Conservation (phyloP, 768 basidiomycete genomes). For the Inosperma sp. region DNA sequence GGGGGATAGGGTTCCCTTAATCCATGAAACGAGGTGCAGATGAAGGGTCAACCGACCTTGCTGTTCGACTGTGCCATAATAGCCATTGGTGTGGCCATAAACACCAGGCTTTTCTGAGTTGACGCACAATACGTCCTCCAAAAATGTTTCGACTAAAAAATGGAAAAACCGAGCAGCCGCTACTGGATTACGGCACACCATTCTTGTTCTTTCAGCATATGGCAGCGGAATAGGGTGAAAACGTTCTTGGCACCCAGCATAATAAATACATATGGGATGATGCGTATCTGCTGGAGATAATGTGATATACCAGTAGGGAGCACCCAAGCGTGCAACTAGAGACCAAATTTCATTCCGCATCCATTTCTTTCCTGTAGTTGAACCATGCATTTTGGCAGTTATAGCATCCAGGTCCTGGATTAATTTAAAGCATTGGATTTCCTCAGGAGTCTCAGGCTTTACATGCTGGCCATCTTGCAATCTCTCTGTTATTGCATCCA, state of each 20-base stretch:
- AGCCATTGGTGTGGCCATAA: constrained; percentile 26
- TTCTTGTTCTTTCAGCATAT: background rate
- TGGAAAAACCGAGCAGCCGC: constrained; percentile 26
- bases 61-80: constrained; percentile 38
- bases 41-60: constrained; percentile 36
- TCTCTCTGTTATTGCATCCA: constrained; percentile 15
- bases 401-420: constrained; percentile 32
- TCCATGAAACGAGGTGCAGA: constrained; percentile 34
- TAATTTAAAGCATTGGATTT: constrained; percentile 31
- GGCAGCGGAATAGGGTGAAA: constrained; percentile 20
- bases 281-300: too few species aligned
- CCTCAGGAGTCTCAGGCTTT: constrained; percentile 20
- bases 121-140: constrained; percentile 23
- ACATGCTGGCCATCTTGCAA: constrained; percentile 21
- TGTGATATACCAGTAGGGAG: too few species aligned
- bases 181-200: constrained; percentile 2
- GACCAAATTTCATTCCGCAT: constrained; percentile 30
- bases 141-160: constrained; percentile 25
- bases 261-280: constrained; percentile 31
- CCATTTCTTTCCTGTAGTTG: too few species aligned
- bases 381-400: constrained; percentile 25
- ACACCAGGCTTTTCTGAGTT: constrained; percentile 13
- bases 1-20: constrained; percentile 22
- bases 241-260: constrained; percentile 18
- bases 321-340: constrained; percentile 11